These are phyloP conservation scores for Ophiostoma perfectum DNA, from an alignment of 2,329 filamentous ascomycete species.

Conservation along the genomic window DNA sequence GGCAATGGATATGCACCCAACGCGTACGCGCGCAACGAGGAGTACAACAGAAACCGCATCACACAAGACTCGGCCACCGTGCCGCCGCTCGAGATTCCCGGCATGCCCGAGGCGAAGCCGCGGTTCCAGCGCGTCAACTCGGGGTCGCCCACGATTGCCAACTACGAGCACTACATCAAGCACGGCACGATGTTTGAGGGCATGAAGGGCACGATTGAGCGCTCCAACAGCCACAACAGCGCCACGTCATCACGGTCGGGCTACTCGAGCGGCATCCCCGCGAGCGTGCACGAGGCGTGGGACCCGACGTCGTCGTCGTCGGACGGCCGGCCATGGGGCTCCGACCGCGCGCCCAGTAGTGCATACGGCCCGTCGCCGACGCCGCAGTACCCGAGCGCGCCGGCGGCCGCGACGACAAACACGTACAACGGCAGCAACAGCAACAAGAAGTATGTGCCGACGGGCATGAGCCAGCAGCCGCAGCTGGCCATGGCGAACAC, in stretches of 20 bases:
- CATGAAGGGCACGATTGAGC: slow-evolving; percentile 57
- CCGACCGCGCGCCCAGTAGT: slow-evolving; percentile 47
- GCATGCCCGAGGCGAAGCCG: slow-evolving; percentile 47
- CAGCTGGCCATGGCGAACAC: slow-evolving; percentile 47
- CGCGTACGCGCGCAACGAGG: background rate
- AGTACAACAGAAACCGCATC: slow-evolving; percentile 35
- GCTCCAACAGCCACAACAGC: slow-evolving; percentile 48
- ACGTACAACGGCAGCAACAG: slow-evolving; percentile 29
- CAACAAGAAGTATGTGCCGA: slow-evolving; percentile 25
- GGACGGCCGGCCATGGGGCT: slow-evolving; percentile 44
- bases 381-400: slow-evolving; percentile 41
- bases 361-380: slow-evolving; percentile 41
- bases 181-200: slow-evolving; percentile 49
- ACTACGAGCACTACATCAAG: slow-evolving; percentile 47
- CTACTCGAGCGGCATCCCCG: slow-evolving; percentile 61
- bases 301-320: slow-evolving; percentile 41
- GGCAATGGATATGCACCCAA: background rate
- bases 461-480: slow-evolving; percentile 44
- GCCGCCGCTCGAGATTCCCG: slow-evolving; percentile 59
- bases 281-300: slow-evolving; percentile 56
- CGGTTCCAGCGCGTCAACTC: slow-evolving; percentile 62
- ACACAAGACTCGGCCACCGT: slow-evolving; percentile 65
- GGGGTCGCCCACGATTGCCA: slow-evolving; percentile 63
- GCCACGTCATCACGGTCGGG: slow-evolving; percentile 42
- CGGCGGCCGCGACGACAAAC: slow-evolving; percentile 23